Evolutionary conservation across 257 asterid genomes (phyloP), one percentile per base, ranked within the genome.

Genomic region (Parsonsia alboflavescens): DNA sequence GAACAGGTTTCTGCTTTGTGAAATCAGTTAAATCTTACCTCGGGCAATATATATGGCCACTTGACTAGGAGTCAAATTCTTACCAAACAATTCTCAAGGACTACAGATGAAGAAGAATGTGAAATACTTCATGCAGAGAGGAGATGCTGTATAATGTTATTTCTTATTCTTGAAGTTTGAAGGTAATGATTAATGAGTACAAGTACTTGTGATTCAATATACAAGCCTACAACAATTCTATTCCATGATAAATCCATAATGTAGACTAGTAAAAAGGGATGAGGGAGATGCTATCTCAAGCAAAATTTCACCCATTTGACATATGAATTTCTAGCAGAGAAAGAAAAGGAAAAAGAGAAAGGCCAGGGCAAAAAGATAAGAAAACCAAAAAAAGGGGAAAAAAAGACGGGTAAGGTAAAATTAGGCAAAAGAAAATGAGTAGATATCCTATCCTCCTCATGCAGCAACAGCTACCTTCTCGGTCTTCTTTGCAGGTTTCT

Each of bases 391-490:
- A 0, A 66, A 41, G 4, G 41, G 30, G 0, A 17, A 24, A 5
- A 50, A 68, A 46, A 21, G 19, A 10, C 7, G 44, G 0, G 61
- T 22, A 16, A 49, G 41, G 59, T 70, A 4, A 70, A 46, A 22
- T 70, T 50, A n/a, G 30, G n/a, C 52, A 13, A 44, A 68, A 44
- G 56, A 41, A 46, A 68, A 68, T 42, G 10, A 68, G 19, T 54
- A 10, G 4, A 58, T 45, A 41, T 63, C 19, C 59, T 65, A 24
- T 28, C 81, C 71, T 64, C 74, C 66, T 85, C 78, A 85, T 70
- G 89, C 89, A 73, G 71, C 84, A 72, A 87, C 86, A 7, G 84
- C 82, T 41, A 80, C 62, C 87, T 84, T 90, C 72, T 66, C 82
- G 17, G 58, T 56, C 70, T 78, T 77, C 71, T 82, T 70, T n/a